These are phyloP conservation scores for Xylaria venustula DNA, from an alignment of 495 filamentous ascomycete genomes.

Conservation along the genomic window DNA sequence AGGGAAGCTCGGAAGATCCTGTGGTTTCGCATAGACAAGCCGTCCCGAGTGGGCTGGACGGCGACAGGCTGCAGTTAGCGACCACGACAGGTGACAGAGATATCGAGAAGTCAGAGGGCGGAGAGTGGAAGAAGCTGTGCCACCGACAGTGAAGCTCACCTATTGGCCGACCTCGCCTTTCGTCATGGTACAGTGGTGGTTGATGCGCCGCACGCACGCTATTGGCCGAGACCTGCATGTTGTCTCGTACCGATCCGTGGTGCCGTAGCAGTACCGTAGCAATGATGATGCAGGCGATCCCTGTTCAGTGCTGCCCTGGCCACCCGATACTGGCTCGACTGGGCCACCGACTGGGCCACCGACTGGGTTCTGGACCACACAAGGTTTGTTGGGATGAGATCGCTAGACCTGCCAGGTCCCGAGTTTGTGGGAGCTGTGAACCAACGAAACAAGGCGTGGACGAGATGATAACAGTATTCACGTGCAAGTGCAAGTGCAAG, in stretches of 20 bases:
- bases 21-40: slow-evolving; percentile 64
- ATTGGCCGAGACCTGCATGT: slow-evolving; percentile 15
- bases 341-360: too few species aligned
- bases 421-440: neutral
- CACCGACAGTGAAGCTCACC: neutral
- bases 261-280: slow-evolving; percentile 11
- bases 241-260: slow-evolving; percentile 1
- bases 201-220: slow-evolving; percentile 2
- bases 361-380: neutral
- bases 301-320: neutral
- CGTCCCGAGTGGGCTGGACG: slow-evolving; percentile 47
- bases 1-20: slow-evolving; percentile 67
- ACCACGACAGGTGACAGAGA: neutral
- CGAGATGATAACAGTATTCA: neutral
- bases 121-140: neutral
- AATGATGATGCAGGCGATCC: neutral
- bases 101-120: neutral
- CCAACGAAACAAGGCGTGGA: neutral
- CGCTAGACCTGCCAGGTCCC: neutral
- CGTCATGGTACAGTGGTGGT: slow-evolving; percentile 11
- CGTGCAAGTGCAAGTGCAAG: too few species aligned
- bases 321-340: neutral
- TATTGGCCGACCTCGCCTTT: slow-evolving; percentile 8
- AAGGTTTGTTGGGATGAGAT: neutral
- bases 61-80: slow-evolving; percentile 14